These are phyloP conservation scores for Penicillium sp. DNA, from an alignment of 2,329 filamentous ascomycete genomes.

Conservation along the genomic window DNA sequence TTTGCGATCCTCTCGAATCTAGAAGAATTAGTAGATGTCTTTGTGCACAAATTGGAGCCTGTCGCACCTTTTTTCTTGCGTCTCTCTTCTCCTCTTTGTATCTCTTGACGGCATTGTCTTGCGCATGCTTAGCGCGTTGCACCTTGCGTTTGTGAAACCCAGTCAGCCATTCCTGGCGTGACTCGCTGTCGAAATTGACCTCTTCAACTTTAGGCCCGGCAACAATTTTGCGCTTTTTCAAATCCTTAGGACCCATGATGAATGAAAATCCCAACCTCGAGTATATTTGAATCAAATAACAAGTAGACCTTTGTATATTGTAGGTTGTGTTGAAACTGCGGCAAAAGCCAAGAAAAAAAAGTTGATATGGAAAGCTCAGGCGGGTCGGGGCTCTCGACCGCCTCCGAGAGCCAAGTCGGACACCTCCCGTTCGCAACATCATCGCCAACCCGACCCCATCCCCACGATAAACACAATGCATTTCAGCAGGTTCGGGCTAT, in stretches of 20 bases:
- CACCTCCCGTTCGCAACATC: slow-evolving; percentile 33
- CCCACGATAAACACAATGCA: slow-evolving; percentile 41
- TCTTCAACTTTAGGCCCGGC: slow-evolving; percentile 62
- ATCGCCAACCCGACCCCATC: slow-evolving; percentile 24
- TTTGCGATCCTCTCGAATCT: slow-evolving; percentile 83
- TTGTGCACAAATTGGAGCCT: background rate
- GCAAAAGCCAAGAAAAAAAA: slow-evolving; percentile 15
- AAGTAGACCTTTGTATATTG: background rate
- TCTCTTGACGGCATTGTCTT: slow-evolving; percentile 74
- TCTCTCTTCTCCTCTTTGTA: slow-evolving; percentile 74
- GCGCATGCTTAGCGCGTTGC: slow-evolving; percentile 78
- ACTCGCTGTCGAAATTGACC: slow-evolving; percentile 77
- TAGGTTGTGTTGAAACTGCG: slow-evolving; percentile 4
- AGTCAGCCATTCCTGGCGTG: slow-evolving; percentile 83
- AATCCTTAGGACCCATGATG: slow-evolving; percentile 53
- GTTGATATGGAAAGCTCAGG: slow-evolving; percentile 29
- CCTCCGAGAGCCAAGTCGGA: slow-evolving; percentile 34
- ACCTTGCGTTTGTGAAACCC: slow-evolving; percentile 96
- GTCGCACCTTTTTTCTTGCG: slow-evolving; percentile 70
- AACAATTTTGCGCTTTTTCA: slow-evolving; percentile 65
- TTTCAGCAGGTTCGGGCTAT: slow-evolving; percentile 44
- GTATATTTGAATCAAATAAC: background rate
- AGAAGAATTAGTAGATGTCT: slow-evolving; percentile 14
- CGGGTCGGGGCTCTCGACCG: slow-evolving; percentile 36
- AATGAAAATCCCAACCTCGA: background rate